Conservation (phyloP, 305 asterid species). For the Vinca major region DNA sequence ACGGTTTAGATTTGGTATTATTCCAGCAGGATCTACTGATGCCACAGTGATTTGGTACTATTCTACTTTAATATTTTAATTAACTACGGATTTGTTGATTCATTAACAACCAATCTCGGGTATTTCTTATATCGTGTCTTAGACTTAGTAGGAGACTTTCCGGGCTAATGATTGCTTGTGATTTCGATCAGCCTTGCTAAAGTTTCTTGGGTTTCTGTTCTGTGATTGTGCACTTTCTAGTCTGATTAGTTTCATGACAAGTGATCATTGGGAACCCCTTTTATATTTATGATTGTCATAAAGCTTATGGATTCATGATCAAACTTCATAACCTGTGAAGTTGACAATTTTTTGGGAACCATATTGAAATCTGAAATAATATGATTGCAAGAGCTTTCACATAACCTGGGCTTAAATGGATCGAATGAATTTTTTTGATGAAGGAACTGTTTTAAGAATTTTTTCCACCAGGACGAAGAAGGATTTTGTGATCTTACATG, state of each 20-base stretch:
- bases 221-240: constrained; percentile 1
- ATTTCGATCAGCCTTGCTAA: neutral
- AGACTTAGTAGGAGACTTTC: neutral
- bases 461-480: neutral
- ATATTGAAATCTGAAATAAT: neutral
- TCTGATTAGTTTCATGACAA: neutral
- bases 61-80: neutral
- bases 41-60: constrained; percentile 75
- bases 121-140: neutral
- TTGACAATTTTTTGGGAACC: neutral
- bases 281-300: neutral
- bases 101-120: neutral
- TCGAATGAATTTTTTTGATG: neutral
- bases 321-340: constrained; percentile 4
- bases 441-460: neutral
- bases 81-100: neutral
- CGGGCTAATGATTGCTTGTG: neutral
- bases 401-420: neutral
- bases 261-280: neutral
- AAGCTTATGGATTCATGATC: neutral
- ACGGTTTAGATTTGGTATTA: constrained; percentile 75
- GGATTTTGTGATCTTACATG: neutral
- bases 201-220: neutral
- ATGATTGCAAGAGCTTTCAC: neutral
- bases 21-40: constrained; percentile 98